Evolutionary conservation across 257 asterid genomes (phyloP).

Genomic region (Oldenlandia corymbosa): DNA sequence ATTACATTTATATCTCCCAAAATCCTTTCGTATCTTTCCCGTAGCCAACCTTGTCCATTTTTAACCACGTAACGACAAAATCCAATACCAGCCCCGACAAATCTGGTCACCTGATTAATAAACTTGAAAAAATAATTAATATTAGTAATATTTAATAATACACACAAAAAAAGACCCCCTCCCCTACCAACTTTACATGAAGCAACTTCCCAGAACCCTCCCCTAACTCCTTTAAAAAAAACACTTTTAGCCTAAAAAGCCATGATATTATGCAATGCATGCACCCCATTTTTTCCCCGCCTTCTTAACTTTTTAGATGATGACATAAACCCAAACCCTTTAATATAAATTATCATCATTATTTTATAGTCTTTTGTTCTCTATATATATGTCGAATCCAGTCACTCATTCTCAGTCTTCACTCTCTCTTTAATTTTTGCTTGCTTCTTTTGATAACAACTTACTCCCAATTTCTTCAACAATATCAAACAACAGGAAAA

Average conservation of each 20-base stretch:
- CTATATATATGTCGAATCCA: slow-evolving; percentile 22
- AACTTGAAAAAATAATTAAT: slow-evolving; percentile 1
- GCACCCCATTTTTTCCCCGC: slow-evolving; percentile 29
- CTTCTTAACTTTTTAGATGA: background rate
- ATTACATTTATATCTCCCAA: background rate
- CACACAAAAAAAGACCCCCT: no score
- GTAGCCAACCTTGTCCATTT: slow-evolving; percentile 22
- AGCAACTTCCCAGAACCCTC: slow-evolving; percentile 67
- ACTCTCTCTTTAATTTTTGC: no score
- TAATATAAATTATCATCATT: background rate
- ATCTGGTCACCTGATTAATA: slow-evolving; percentile 31
- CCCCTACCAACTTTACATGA: slow-evolving; percentile 51
- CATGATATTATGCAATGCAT: slow-evolving; percentile 39
- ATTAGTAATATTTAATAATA: no score
- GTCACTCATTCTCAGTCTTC: slow-evolving; percentile 4
- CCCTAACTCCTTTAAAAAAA: slow-evolving; percentile 13
- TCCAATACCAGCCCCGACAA: slow-evolving; percentile 32
- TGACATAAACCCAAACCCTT: background rate
- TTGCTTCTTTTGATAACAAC: no score
- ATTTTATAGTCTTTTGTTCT: slow-evolving; percentile 6
- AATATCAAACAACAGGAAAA: no score
- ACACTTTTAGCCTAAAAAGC: slow-evolving; percentile 32
- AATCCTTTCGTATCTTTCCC: slow-evolving; percentile 25
- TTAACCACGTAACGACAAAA: slow-evolving; percentile 31
- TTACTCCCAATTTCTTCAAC: no score